A percentile compares a stretch with the other conserved stretches of the same genome.
Conservation (phyloP, 768 basidiomycete species). For the Termitomyces sp. region DNA sequence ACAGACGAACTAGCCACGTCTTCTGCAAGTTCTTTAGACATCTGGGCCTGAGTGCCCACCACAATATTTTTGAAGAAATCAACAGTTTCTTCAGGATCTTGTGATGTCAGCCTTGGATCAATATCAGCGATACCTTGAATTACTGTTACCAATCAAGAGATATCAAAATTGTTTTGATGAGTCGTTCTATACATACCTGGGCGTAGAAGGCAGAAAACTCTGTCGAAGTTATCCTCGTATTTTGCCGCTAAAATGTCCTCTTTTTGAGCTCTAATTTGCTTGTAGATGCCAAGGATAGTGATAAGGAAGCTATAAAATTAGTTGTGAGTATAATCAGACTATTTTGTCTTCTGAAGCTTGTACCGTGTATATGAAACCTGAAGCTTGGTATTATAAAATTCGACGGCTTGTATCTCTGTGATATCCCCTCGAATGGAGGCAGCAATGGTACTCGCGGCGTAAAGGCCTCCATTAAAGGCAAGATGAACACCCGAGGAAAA, state of each 20-base stretch:
- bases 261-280: conserved; percentile 33
- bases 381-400: conserved; percentile 22
- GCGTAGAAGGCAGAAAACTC: conserved; percentile 32
- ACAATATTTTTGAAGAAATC: conserved; percentile 23
- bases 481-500: conserved; percentile 33
- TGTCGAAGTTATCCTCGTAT: conserved; percentile 36
- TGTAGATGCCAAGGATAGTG: conserved; percentile 35
- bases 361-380: conserved; percentile 25
- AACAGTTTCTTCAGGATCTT: conserved; percentile 43
- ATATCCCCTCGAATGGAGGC: conserved; percentile 20
- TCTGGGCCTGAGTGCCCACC: conserved; percentile 21
- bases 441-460: conserved; percentile 25
- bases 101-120: conserved; percentile 37
- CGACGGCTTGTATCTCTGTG: conserved; percentile 16
- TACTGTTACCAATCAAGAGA: conserved; percentile 19
- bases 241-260: conserved; percentile 26
- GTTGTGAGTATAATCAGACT: background rate
- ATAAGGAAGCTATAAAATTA: conserved; percentile 27
- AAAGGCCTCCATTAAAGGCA: conserved; percentile 25
- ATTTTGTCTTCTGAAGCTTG: background rate
- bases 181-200: conserved; percentile 5
- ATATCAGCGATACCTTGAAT: conserved; percentile 51
- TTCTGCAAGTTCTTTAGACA: conserved; percentile 19
- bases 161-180: background rate
- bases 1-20: conserved; percentile 7